These are phyloP conservation scores for Aspergillus heteromorphus DNA, from an alignment of 495 filamentous ascomycete species.

Conservation along the genomic window DNA sequence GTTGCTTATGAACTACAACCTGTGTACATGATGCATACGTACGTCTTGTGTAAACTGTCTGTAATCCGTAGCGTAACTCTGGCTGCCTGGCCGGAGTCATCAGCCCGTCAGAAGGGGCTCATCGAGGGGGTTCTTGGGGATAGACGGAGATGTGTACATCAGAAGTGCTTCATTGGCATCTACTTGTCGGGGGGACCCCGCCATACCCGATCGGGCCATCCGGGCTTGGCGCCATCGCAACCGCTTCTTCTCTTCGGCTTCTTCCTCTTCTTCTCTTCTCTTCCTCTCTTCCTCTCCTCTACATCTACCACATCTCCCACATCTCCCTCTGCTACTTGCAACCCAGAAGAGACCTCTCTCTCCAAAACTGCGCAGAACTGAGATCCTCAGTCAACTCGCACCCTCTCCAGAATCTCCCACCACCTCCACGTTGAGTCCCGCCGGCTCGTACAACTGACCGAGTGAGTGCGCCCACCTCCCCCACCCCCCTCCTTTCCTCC, in stretches of 20 bases:
- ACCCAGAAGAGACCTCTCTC: background rate
- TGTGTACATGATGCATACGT: too few species aligned
- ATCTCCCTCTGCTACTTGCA: background rate
- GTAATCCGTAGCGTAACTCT: too few species aligned
- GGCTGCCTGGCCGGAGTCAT: too few species aligned
- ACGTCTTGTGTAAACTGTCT: too few species aligned
- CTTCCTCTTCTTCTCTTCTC: background rate
- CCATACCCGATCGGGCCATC: background rate
- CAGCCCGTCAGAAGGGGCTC: too few species aligned
- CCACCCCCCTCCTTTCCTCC: background rate
- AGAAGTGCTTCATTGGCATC: background rate
- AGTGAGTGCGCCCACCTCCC: background rate
- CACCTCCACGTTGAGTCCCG: background rate
- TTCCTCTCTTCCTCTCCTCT: background rate
- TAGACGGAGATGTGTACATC: too few species aligned
- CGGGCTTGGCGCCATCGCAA: conserved; percentile 1
- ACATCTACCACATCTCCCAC: background rate
- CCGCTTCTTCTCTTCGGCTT: background rate
- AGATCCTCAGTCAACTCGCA: background rate
- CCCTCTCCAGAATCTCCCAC: background rate
- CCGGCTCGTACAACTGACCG: background rate
- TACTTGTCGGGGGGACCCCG: background rate
- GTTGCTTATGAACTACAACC: too few species aligned
- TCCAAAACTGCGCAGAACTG: too few species aligned
- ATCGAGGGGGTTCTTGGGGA: too few species aligned